phyloP scores from a whole-genome alignment of 371 early-diverging fungal species.

The Apophysomyces sp. region DNA sequence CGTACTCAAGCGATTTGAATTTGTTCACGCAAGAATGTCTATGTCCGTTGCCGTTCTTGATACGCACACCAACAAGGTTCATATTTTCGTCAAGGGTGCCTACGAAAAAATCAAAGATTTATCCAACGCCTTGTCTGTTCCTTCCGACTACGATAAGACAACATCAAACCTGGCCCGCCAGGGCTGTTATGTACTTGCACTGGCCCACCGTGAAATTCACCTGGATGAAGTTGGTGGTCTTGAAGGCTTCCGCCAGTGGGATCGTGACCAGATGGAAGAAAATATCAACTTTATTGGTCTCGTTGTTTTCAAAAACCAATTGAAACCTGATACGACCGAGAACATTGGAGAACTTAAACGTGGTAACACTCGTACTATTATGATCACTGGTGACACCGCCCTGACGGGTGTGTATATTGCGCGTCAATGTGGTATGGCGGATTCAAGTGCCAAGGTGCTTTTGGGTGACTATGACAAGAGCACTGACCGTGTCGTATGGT shows the following conservation, averaged over 20 bases:
- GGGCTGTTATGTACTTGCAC: conserved; percentile 81
- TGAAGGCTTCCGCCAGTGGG: conserved; percentile 41
- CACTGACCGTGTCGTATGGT: conserved; percentile 42
- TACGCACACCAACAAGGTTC: conserved; percentile 51
- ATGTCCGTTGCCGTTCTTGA: conserved; percentile 81
- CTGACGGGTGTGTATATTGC: conserved; percentile 88
- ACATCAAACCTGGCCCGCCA: conserved; percentile 61
- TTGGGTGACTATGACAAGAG: conserved; percentile 49
- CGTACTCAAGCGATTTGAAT: conserved; percentile 79
- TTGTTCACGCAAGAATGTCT: conserved; percentile 80
- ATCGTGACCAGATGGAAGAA: conserved; percentile 70
- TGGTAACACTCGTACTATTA: conserved; percentile 77
- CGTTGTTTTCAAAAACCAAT: conserved; percentile 83
- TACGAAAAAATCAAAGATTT: conserved; percentile 75
- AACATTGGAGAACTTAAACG: conserved; percentile 73
- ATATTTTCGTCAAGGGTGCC: conserved; percentile 84
- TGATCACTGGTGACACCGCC: conserved; percentile 95
- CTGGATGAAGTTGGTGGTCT: conserved; percentile 34
- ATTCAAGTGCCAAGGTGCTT: conserved; percentile 33
- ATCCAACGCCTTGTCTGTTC: conserved; percentile 51
- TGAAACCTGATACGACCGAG: conserved; percentile 77
- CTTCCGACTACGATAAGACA: conserved; percentile 62
- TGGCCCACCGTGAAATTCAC: conserved; percentile 61
- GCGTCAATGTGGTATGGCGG: conserved; percentile 74
- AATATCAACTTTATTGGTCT: conserved; percentile 69